Conservation (phyloP, 2,329 filamentous ascomycete genomes). For the Alternaria atra region DNA sequence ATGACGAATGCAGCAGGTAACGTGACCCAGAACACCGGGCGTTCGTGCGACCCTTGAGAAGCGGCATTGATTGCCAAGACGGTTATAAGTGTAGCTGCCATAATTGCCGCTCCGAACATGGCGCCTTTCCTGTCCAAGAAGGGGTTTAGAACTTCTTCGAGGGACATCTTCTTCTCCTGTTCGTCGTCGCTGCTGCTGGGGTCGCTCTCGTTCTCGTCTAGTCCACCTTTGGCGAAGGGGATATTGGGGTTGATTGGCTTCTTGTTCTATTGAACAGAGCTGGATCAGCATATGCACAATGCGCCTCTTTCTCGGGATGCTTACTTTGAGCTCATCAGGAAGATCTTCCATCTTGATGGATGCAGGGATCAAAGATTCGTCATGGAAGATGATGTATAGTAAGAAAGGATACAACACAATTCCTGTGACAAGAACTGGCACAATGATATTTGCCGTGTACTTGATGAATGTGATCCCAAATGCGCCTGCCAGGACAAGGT, state of each 20-base stretch:
- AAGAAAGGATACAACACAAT: constrained; percentile 75
- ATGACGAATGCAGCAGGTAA: constrained; percentile 73
- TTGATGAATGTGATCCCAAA: constrained; percentile 76
- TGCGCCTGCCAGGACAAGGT: constrained; percentile 76
- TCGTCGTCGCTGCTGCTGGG: constrained; percentile 60
- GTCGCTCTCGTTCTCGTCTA: constrained; percentile 61
- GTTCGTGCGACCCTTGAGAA: constrained; percentile 58
- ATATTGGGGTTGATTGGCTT: constrained; percentile 77
- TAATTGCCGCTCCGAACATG: constrained; percentile 69
- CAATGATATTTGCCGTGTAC: constrained; percentile 81
- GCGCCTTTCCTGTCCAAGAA: constrained; percentile 74
- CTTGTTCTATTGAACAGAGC: constrained; percentile 41
- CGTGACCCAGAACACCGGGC: constrained; percentile 74
- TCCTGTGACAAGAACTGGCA: constrained; percentile 73
- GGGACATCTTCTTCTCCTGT: constrained; percentile 62
- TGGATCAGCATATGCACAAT: neutral
- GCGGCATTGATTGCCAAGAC: constrained; percentile 72
- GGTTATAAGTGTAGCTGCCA: constrained; percentile 72
- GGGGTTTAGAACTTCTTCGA: constrained; percentile 79
- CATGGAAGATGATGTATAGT: constrained; percentile 73
- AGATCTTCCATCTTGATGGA: constrained; percentile 75
- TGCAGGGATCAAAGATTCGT: constrained; percentile 69
- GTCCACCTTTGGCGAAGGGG: constrained; percentile 67
- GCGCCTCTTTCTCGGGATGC: neutral
- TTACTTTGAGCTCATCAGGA: constrained; percentile 61